phyloP scores from a whole-genome alignment of 2,329 filamentous ascomycete species.

The Fusarium papillatum region DNA sequence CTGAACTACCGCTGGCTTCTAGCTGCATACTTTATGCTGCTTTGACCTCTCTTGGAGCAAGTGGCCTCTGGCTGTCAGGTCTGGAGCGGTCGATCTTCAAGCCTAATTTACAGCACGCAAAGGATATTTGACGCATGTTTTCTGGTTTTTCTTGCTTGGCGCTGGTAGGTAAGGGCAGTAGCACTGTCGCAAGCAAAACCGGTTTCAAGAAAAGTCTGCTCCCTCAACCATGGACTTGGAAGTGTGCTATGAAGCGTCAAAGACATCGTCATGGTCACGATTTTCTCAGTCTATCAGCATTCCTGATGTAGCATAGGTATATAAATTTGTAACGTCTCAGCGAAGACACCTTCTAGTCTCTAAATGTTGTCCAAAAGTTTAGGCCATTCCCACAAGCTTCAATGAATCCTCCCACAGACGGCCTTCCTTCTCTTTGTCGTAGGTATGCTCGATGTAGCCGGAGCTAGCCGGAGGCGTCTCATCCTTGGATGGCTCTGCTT shows the following conservation, averaged over 20 bases:
- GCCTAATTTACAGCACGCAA: background rate
- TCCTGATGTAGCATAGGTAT: background rate
- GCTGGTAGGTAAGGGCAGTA: background rate
- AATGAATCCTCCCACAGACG: conserved; percentile 36
- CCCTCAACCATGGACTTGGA: background rate
- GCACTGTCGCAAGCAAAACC: background rate
- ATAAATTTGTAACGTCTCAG: background rate
- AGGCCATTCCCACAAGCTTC: conserved; percentile 30
- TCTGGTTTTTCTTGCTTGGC: too few relatives aligned
- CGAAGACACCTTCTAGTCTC: background rate
- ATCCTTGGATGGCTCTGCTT: conserved; percentile 4
- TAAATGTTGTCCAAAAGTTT: background rate
- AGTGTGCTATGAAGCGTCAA: background rate
- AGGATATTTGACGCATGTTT: background rate
- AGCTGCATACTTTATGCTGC: background rate
- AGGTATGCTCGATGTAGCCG: conserved; percentile 21
- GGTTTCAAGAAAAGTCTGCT: background rate
- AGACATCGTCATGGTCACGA: background rate
- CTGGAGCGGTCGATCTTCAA: background rate
- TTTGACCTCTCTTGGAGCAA: background rate
- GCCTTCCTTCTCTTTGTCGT: conserved; percentile 23
- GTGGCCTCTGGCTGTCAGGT: background rate
- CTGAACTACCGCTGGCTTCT: background rate
- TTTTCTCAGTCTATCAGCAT: background rate
- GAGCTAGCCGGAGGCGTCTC: background rate